Base-by-base conservation (phyloP, 2,329 filamentous ascomycete genomes). In the Alternaria gaisen region DNA sequence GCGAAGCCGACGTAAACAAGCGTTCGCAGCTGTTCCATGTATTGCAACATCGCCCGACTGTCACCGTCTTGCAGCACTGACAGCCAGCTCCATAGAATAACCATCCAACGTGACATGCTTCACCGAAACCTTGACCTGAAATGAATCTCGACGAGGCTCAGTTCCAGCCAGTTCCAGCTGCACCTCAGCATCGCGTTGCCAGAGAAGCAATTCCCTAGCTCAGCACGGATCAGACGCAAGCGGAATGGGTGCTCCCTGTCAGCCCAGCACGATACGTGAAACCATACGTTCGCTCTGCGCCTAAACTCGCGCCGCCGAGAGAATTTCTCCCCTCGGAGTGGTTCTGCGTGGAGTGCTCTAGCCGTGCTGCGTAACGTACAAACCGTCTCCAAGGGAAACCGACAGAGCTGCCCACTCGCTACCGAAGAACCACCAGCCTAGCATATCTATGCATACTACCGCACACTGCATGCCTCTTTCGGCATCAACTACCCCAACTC, bases 321-420 rank as follows among this genome's bases (percentile, higher is more conserved):
- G 52, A 60, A 41, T 61, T 50, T 55, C 61, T 58, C 56, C 56
- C 32, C 2, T 36, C 18, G 42, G 60, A 53, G 54, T 30, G 42
- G 58, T 53, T 61, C 53, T 48, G 59, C 56, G 48, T 63, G 28
- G 46, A 22, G 54, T 56, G 58, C 53, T 38, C 53, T 53, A 36
- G 30, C 41, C 28, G 46, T 61, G 47, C 59, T 69, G 65, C 61
- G 69, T 72, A 63, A 68, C 69, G 48, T 59, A 61, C 51, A 58
- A 24, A 60, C 69, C 65, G 71, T 75, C 60, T 69, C 70, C 71
- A 57, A 65, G 68, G 71, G 70, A 72, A 58, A 71, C 72, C 58
- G 53, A 16, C 12, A 26, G 26, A 10, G 30, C 34, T 28, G 22
- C 36, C 43, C 54, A 57, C 60, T 60, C 58, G 68, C 64, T 65